phyloP scores from a whole-genome alignment of 768 basidiomycete species.

The Phaffia tasmanica region DNA sequence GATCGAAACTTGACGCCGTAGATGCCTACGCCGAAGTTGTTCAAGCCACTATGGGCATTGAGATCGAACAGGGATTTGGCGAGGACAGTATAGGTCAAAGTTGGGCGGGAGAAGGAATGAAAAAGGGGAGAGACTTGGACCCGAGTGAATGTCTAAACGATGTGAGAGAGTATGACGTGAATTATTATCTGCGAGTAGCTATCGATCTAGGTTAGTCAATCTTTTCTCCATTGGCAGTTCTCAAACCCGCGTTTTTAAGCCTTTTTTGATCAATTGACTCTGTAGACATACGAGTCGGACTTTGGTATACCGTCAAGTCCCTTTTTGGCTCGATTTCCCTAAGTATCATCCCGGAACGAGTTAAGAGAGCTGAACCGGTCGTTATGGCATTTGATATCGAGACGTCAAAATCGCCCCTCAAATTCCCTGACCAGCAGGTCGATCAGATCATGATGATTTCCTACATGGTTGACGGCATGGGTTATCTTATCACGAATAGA shows the following conservation, averaged over 20 bases:
- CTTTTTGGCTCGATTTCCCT: conserved; percentile 67
- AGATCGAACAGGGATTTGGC: conserved; percentile 52
- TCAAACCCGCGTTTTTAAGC: not conserved
- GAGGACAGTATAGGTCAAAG: conserved; percentile 29
- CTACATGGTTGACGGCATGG: conserved; percentile 97
- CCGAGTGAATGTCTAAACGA: conserved; percentile 90
- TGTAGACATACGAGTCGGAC: conserved; percentile 76
- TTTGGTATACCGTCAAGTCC: conserved; percentile 92
- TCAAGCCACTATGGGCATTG: conserved; percentile 47
- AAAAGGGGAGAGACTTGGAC: conserved; percentile 50
- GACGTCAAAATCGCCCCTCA: conserved; percentile 97
- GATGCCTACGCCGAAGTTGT: conserved; percentile 98
- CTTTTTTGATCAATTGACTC: not conserved
- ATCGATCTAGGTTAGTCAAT: conserved; percentile 65
- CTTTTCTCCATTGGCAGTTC: not conserved
- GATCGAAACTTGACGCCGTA: conserved; percentile 83
- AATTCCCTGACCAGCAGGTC: conserved; percentile 88
- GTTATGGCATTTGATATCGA: conserved; percentile 99
- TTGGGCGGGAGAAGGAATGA: conserved; percentile 41
- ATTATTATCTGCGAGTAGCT: conserved; percentile 95
- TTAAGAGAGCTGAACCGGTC: conserved; percentile 96
- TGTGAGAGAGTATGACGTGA: conserved; percentile 89
- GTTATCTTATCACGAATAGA: conserved; percentile 91
- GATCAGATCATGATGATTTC: conserved; percentile 99
- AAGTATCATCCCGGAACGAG: conserved; percentile 60